phyloP scores from a whole-genome alignment of 148 eudicot species.

The Rhododendron simsii region DNA sequence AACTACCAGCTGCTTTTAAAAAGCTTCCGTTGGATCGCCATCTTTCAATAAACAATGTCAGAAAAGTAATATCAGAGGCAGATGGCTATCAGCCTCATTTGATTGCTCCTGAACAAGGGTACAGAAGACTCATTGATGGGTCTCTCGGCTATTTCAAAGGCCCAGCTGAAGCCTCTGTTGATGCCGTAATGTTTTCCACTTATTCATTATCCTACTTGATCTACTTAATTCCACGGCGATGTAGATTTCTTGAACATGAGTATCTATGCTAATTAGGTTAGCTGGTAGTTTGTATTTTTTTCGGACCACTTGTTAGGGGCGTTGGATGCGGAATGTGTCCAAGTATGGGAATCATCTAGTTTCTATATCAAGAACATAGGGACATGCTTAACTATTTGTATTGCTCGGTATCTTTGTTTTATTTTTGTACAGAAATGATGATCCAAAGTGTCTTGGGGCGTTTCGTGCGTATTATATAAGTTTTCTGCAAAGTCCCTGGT shows the following conservation, averaged over 20 bases:
- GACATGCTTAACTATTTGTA: not conserved
- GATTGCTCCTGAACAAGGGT: conserved; percentile 99
- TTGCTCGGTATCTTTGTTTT: not conserved
- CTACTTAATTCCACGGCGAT: not conserved
- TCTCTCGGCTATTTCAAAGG: conserved; percentile 97
- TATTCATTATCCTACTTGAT: not conserved
- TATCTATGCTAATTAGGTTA: not conserved
- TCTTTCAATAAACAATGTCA: conserved; percentile 84
- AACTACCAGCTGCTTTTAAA: conserved; percentile 95
- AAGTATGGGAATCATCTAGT: not conserved
- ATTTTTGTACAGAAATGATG: not conserved
- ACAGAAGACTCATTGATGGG: conserved; percentile 95
- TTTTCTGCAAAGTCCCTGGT: not conserved
- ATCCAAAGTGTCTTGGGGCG: not conserved
- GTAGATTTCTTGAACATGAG: not conserved
- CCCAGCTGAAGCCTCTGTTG: conserved; percentile 98
- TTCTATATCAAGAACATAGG: not conserved
- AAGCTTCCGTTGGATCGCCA: conserved; percentile 99
- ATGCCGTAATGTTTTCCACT: conserved; percentile 60
- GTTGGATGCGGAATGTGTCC: not conserved
- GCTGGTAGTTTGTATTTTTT: not conserved
- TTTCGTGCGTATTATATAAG: not conserved
- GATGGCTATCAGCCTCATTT: conserved; percentile 99
- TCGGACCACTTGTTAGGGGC: not conserved
- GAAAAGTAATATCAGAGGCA: conserved; percentile 93